Evolutionary conservation across 345 rosid genomes (phyloP).

Genomic region (Aquilaria sinensis): DNA sequence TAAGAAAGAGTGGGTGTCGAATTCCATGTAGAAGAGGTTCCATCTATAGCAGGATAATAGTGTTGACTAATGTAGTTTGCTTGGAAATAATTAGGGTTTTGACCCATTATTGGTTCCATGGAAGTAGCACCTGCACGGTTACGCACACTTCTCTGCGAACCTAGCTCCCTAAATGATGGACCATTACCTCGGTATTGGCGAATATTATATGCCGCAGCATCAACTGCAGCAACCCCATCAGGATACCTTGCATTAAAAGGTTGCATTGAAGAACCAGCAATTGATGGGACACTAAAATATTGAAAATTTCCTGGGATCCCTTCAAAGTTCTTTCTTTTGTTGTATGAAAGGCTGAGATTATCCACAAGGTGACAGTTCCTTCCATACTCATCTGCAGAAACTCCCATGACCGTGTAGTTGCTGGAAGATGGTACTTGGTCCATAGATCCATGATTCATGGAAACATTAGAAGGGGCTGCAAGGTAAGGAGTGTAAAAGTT

Average conservation of each 20-base stretch:
- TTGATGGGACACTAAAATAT: constrained; percentile 38
- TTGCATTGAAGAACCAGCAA: constrained; percentile 32
- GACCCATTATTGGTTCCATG: constrained; percentile 46
- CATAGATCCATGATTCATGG: constrained; percentile 36
- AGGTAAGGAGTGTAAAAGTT: constrained; percentile 41
- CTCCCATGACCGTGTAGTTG: constrained; percentile 41
- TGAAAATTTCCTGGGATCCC: constrained; percentile 41
- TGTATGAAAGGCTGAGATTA: constrained; percentile 40
- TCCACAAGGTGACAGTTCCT: constrained; percentile 44
- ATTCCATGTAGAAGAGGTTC: constrained; percentile 51
- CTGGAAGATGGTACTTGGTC: constrained; percentile 41
- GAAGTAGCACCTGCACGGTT: constrained; percentile 47
- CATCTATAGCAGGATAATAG: constrained; percentile 42
- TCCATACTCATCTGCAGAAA: constrained; percentile 45
- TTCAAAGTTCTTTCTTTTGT: constrained; percentile 62
- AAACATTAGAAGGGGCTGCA: constrained; percentile 25
- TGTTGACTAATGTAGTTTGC: constrained; percentile 50
- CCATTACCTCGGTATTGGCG: constrained; percentile 40
- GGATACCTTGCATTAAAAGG: constrained; percentile 42
- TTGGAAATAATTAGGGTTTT: constrained; percentile 39
- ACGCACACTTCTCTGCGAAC: constrained; percentile 51
- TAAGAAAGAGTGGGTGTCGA: constrained; percentile 45
- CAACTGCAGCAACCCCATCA: constrained; percentile 33
- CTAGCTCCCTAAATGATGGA: constrained; percentile 39
- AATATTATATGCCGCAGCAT: constrained; percentile 30